Evolutionary conservation across 2,329 filamentous ascomycete species (phyloP), one percentile per base, ranked within the genome.

Genomic region (Juglanconis sp.): DNA sequence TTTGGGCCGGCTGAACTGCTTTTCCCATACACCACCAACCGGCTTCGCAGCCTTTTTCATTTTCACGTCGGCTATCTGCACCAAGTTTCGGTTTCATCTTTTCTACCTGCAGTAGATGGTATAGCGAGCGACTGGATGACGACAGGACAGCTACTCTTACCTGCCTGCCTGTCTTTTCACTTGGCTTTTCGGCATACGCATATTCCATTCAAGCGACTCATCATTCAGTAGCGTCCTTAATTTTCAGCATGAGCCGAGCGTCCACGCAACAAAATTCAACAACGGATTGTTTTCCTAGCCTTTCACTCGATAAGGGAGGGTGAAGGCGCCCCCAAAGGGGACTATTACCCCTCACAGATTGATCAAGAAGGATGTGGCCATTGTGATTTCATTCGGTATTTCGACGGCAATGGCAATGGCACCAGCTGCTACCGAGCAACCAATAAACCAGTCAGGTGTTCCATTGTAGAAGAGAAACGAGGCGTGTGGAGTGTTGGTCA

Each of bases 11-110:
- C 57, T 57, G 57, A 53, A 59, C 32, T 63, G 50, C 51, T 57
- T 58, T 63, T 55, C 49, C 53, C 32, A 57, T 63, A 63, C 42
- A 60, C 32, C 54, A 51, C 15, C 53, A 55, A 52, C 40, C 30
- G 57, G 61, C 57, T 60, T 60, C 61, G 54, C 57, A 60, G 61
- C 61, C 61, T 44, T 52, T 60, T 56, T 35, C 17, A 40, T 52
- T 40, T 46, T 34, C 42, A 48, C 53, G 52, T 58, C 48, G 56
- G 38, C 48, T 53, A 24, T 49, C 47, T 59, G 35, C 56, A 47
- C 34, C 57, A 52, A 36, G 40, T 51, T 60, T 53, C 44, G 35
- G 40, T 44, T 36, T 32, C 30, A 24, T 44, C 49, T 51, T 40
- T 46, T 17, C 35, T 32, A 9, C n/a, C 32, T 35, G 47, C 30